phyloP scores from a whole-genome alignment of 192 early-diverging fungal species.

The Backusella westeae region DNA sequence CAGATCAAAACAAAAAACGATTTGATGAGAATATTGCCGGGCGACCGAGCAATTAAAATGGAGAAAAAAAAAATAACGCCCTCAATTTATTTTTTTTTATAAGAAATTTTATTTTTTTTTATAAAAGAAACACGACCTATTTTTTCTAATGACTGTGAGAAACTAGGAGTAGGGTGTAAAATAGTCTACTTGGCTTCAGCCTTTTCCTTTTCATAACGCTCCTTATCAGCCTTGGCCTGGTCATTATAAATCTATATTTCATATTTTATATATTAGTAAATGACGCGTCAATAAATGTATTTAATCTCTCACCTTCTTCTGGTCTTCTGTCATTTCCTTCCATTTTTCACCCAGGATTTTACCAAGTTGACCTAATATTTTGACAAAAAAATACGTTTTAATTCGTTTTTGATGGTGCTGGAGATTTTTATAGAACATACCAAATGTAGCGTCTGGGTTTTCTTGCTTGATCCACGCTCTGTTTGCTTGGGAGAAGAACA shows the following conservation, averaged over 20 bases:
- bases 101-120: neutral
- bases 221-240: constrained; percentile 31
- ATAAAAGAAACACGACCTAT: neutral
- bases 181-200: constrained; percentile 11
- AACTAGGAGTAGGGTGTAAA: neutral
- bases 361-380: constrained; percentile 27
- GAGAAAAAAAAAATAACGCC: neutral
- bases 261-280: neutral
- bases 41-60: neutral
- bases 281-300: neutral
- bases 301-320: constrained; percentile 15
- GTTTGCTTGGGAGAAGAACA: constrained; percentile 84
- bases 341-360: constrained; percentile 39
- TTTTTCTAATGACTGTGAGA: neutral
- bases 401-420: no score
- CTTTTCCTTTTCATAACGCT: constrained; percentile 35
- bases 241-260: constrained; percentile 13
- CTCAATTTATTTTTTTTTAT: neutral
- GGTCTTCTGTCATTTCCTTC: constrained; percentile 26
- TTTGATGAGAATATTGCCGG: no score
- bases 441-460: constrained; percentile 72
- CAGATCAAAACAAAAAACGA: neutral
- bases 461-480: constrained; percentile 73
- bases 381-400: no score
- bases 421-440: constrained; percentile 24